A percentile compares a stretch with the other conserved stretches of the same genome.
Conservation (phyloP, 192 early-diverging fungal species). For the Coemansia sp. region DNA sequence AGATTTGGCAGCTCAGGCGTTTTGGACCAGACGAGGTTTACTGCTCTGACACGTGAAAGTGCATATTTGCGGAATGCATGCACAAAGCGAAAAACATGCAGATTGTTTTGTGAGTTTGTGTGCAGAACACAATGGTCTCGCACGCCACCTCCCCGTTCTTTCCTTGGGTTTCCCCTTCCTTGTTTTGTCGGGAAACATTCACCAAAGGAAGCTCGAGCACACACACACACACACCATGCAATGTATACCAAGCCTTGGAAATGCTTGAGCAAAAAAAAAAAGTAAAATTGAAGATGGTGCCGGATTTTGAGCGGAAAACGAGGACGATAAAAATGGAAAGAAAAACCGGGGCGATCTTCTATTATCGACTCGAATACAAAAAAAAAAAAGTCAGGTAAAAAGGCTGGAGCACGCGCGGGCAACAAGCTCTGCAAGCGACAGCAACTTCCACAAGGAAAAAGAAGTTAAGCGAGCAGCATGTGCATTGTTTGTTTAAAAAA, state of each 20-base stretch:
- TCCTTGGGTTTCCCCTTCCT: not conserved
- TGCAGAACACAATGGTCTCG: too few species aligned
- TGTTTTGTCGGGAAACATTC: not conserved
- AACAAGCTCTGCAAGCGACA: too few species aligned
- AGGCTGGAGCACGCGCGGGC: not conserved
- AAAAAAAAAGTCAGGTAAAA: not conserved
- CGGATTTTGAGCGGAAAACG: too few species aligned
- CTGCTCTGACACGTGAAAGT: conserved; percentile 16
- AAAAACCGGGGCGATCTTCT: not conserved
- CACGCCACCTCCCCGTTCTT: not conserved
- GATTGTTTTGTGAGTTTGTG: not conserved
- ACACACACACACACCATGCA: too few species aligned
- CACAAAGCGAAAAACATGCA: not conserved
- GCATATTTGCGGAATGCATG: not conserved
- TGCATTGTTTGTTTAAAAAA: not conserved
- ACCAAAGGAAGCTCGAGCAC: too few species aligned
- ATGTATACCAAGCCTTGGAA: too few species aligned
- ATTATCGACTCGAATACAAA: not conserved
- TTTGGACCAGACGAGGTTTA: not conserved
- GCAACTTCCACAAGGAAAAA: too few species aligned
- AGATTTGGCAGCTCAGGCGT: not conserved
- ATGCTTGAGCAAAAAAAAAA: too few species aligned
- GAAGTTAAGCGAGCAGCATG: not conserved
- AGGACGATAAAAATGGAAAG: not conserved
- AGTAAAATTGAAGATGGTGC: too few species aligned